These are phyloP conservation scores for Ophiostoma sp. DNA, from an alignment of 2,329 filamentous ascomycete species.

Conservation along the genomic window DNA sequence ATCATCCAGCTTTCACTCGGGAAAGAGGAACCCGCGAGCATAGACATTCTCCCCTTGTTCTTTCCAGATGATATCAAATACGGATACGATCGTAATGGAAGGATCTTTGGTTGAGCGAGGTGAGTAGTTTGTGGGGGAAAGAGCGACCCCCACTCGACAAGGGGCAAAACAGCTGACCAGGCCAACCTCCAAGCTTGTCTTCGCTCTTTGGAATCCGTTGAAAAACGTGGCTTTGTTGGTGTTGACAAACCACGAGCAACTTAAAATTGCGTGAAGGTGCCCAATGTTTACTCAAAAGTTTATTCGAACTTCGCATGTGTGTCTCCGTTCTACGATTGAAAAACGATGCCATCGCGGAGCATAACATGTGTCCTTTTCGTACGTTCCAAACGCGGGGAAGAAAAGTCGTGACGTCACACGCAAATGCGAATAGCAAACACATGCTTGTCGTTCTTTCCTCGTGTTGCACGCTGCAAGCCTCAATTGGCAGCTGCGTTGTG, in stretches of 20 bases:
- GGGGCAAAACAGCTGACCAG: background rate
- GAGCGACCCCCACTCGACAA: conserved; percentile 10
- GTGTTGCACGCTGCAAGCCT: background rate
- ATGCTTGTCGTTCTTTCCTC: background rate
- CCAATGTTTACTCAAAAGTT: background rate
- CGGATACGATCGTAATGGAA: background rate
- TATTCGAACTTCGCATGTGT: background rate
- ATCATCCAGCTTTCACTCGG: background rate
- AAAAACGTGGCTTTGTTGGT: background rate
- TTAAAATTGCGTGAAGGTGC: background rate
- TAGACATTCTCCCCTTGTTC: background rate
- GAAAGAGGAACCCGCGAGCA: background rate
- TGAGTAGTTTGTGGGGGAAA: background rate
- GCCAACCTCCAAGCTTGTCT: background rate
- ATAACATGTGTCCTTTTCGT: background rate
- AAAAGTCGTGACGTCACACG: conserved; percentile 6
- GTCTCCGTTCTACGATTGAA: background rate
- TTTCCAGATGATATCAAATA: background rate
- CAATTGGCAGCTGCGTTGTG: conserved; percentile 7
- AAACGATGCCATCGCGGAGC: background rate
- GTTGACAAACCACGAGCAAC: background rate
- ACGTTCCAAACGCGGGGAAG: background rate
- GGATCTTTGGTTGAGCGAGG: background rate
- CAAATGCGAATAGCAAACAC: background rate
- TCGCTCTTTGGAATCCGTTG: background rate